A percentile compares a stretch with the other conserved stretches of the same genome.
These are phyloP conservation scores for Aspergillus flavus DNA, from an alignment of 2,329 filamentous ascomycete species.

Conservation along the genomic window DNA sequence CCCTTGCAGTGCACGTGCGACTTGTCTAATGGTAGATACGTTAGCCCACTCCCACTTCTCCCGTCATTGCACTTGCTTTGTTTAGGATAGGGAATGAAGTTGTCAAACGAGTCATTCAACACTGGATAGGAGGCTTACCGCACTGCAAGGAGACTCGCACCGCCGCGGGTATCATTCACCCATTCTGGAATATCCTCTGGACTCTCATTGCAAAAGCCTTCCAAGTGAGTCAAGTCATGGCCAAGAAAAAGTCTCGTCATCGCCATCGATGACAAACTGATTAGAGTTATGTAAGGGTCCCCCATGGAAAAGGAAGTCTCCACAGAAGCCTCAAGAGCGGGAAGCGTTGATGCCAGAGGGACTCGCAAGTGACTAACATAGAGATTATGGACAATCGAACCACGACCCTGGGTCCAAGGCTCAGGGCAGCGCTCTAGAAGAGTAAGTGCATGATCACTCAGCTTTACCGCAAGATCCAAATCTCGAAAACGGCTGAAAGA, in stretches of 20 bases:
- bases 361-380: conserved; percentile 64
- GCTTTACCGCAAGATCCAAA: conserved; percentile 55
- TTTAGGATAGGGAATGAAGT: background rate
- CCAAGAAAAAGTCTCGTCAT: conserved; percentile 59
- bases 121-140: conserved; percentile 32
- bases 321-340: conserved; percentile 56
- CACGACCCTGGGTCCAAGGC: conserved; percentile 58
- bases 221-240: conserved; percentile 60
- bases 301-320: conserved; percentile 60
- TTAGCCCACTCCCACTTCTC: conserved; percentile 4
- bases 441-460: conserved; percentile 56
- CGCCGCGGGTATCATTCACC: conserved; percentile 60
- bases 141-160: conserved; percentile 57
- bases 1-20: conserved; percentile 61
- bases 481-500: conserved; percentile 61
- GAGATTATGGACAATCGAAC: conserved; percentile 59
- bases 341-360: conserved; percentile 55
- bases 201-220: conserved; percentile 59
- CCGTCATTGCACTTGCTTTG: background rate
- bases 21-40: conserved; percentile 45
- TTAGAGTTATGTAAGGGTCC: conserved; percentile 59
- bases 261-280: conserved; percentile 62
- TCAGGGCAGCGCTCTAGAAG: conserved; percentile 57
- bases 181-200: conserved; percentile 61
- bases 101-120: background rate